Evolutionary conservation across 805 yeast species (phyloP).

Genomic region (Nakazawaea wyomingensis): DNA sequence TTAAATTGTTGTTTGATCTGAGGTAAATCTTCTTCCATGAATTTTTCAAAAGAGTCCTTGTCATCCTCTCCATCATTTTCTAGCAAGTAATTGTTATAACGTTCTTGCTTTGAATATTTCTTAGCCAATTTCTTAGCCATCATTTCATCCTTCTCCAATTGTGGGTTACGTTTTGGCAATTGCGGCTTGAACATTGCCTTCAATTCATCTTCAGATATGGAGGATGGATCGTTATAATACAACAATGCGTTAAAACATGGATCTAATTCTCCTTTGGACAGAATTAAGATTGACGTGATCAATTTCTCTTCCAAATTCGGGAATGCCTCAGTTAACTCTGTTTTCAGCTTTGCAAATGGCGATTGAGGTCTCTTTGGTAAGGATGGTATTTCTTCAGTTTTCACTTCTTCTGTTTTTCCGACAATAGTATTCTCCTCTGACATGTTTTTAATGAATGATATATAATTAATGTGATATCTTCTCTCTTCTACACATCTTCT

Average conservation of each 20-base stretch:
- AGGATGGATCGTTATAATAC: constrained; percentile 68
- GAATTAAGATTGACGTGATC: constrained; percentile 76
- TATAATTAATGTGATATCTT: no score
- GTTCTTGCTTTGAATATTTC: constrained; percentile 34
- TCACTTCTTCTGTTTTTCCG: neutral
- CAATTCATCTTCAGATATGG: constrained; percentile 46
- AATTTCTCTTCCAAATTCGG: constrained; percentile 70
- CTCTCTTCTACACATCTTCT: neutral
- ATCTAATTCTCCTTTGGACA: constrained; percentile 75
- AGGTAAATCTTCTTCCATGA: constrained; percentile 49
- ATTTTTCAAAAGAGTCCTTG: constrained; percentile 49
- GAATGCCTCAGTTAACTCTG: constrained; percentile 77
- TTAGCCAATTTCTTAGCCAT: constrained; percentile 78
- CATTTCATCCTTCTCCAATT: constrained; percentile 67
- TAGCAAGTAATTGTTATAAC: constrained; percentile 13
- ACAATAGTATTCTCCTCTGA: neutral
- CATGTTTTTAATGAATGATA: no score
- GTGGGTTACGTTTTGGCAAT: constrained; percentile 31
- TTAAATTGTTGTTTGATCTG: constrained; percentile 62
- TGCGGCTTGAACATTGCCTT: constrained; percentile 20
- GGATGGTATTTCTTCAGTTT: constrained; percentile 34
- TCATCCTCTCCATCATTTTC: constrained; percentile 32
- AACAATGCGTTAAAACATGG: constrained; percentile 86
- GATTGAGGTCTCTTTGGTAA: constrained; percentile 58
- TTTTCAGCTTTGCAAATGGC: constrained; percentile 47